Base-by-base conservation (phyloP, 2,329 filamentous ascomycete species). In the Arachnomyces sp. region DNA sequence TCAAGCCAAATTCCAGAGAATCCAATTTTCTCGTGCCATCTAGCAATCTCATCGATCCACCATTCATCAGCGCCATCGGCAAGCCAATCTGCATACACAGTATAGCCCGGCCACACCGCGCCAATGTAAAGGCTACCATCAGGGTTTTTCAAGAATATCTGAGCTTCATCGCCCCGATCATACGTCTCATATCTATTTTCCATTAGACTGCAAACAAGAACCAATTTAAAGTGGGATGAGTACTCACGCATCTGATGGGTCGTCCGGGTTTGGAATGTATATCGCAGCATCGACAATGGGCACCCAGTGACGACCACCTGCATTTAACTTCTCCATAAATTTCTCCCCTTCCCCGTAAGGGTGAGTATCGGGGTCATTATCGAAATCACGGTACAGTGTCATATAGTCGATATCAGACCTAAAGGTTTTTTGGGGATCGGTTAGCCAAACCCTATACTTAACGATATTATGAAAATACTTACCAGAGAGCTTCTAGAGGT, bases 211-310 rank as follows among this genome's bases (percentile, higher is more conserved):
- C 18, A 7, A 37, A 38, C 33, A 51, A 48, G 12, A 18, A 17
- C 12, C 39, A 36, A 3, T 31, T 29, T 11, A 9, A 2, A 52
- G 52, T 12, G 28, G n/a, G 16, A 25, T 16, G 3, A 8, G n/a
- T 2, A 68, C 65, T 55, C 79, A 84, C 33, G 69, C 71, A 58
- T 87, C 84, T 29, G 69, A 77, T 1, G 69, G 67, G 52, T 87
- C 84, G n/a, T 75, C 65, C 0, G 81, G 80, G 49, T 86, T 82
- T 0, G 84, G 84, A 17, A 77, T 75, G 54, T 88, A 88, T 41
- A 84, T 82, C n/a, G 69, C 76, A 5, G 70, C 65, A 51, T 80
- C 77, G 3, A 81, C 70, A 40, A 81, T 80, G 0, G 76, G 76
- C 8, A 80, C 63, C 44, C 75, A 80, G 48, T 78, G 74, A 44